Percentiles rank a stretch among this genome's conserved stretches.
Conservation (phyloP, 148 eudicot species). For the Diospyros lotus region DNA sequence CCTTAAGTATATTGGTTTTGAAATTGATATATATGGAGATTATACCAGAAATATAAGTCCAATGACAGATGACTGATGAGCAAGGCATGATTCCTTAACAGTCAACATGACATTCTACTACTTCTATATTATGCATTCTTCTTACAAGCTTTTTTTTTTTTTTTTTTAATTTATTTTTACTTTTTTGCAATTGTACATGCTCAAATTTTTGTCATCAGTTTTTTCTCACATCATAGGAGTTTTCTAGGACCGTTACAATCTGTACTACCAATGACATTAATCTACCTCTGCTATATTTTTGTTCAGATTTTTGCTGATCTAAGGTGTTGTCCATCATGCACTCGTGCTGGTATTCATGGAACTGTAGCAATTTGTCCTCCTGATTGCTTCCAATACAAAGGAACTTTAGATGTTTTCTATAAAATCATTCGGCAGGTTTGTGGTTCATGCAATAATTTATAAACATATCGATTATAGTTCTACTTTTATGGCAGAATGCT, state of each 20-base stretch:
- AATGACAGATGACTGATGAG: neutral
- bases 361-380: conserved; percentile 94
- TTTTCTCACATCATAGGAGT: conserved; percentile 5
- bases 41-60: neutral
- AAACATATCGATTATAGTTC: neutral
- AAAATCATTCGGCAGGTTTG: conserved; percentile 90
- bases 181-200: neutral
- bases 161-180: neutral
- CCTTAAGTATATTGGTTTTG: neutral
- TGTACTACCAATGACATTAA: neutral
- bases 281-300: conserved; percentile 15
- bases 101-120: neutral
- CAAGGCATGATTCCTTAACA: neutral
- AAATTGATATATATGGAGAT: neutral
- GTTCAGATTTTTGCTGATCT: conserved; percentile 93
- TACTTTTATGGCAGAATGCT: neutral
- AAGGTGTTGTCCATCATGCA: conserved; percentile 89
- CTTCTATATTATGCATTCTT: too few relatives aligned
- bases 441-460: neutral
- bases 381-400: conserved; percentile 95
- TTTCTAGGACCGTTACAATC: neutral
- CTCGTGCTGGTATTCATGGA: conserved; percentile 89
- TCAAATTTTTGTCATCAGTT: neutral
- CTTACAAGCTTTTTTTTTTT: too few relatives aligned
- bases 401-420: conserved; percentile 84